Base-by-base conservation (phyloP, 352 stramenopile genomes). In the Phytopythium helicoides region DNA sequence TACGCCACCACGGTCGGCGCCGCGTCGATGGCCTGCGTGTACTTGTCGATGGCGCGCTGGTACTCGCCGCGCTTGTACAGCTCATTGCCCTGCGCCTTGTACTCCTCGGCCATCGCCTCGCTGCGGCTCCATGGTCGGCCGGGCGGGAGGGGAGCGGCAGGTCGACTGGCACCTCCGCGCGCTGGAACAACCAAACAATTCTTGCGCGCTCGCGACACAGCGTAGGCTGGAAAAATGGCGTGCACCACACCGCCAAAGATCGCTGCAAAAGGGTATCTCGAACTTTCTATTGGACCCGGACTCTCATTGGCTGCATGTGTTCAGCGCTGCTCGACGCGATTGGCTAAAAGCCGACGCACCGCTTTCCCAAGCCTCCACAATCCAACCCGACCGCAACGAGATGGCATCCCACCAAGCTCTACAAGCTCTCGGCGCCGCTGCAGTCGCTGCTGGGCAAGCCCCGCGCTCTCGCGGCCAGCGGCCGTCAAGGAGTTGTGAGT, bases 1-100 rank as follows among this genome's bases (percentile, higher is more conserved):
- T 90, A 95, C 25, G 84, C 73, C 37, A 93, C 82, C 61, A 88
- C 70, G 11, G 84, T 91, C 36, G 87, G 86, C 50, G 85, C 87
- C 31, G 81, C 64, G 47, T 92, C 87, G 64, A 97, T 97, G 26
- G 91, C 89, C 65, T 93, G 81, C 58, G 87, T 87, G 72, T 97
- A 98, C 61, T 88, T 81, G 44, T 88, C 79, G 53, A 97, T 93
- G 46, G 92, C 92, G 54, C 68, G 80, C 42, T 79, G 66, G 64
- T 98, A 98, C 60, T 97, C 82, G 56, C 84, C 82, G 54, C 84
- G 82, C 69, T 95, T 96, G 77, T 97, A 97, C 52, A 93, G 69
- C 60, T 96, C 87, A 58, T 97, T 97, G 50, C 91, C 91, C 62
- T 89, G 71, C 44, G 69, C 60, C 76, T 93, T 93, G 60, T 88